Conservation (phyloP, 805 yeast genomes). For the Teunomyces panamensis region DNA sequence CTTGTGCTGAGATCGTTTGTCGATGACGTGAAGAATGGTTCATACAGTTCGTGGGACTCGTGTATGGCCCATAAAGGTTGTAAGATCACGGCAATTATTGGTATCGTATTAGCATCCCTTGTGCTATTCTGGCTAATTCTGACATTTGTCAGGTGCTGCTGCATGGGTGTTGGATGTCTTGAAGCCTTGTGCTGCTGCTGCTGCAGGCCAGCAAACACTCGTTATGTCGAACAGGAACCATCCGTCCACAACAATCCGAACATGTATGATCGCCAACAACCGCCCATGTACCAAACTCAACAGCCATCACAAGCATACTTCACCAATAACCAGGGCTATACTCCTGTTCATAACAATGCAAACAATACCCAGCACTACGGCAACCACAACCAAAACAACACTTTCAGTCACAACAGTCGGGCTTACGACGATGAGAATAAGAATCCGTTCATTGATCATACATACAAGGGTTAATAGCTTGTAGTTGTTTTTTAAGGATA, state of each 20-base stretch:
- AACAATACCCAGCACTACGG: too few relatives aligned
- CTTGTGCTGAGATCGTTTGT: slow-evolving; percentile 2
- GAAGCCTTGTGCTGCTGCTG: slow-evolving; percentile 51
- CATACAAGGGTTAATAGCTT: not conserved
- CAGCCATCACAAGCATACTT: slow-evolving; percentile 14
- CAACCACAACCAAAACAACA: slow-evolving; percentile 8
- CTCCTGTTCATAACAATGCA: slow-evolving; percentile 7
- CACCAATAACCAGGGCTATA: slow-evolving; percentile 11
- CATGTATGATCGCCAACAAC: slow-evolving; percentile 29
- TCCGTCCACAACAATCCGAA: slow-evolving; percentile 28
- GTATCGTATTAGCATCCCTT: slow-evolving; percentile 57
- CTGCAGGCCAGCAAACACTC: slow-evolving; percentile 27
- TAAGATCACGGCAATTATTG: slow-evolving; percentile 73
- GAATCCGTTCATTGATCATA: slow-evolving; percentile 8
- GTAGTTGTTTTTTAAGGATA: not conserved
- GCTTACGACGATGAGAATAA: slow-evolving; percentile 10
- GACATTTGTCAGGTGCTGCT: slow-evolving; percentile 53
- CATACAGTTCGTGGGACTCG: slow-evolving; percentile 68
- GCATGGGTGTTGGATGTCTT: slow-evolving; percentile 48
- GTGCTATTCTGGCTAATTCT: slow-evolving; percentile 55
- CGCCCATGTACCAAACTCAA: slow-evolving; percentile 12
- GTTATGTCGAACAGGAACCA: slow-evolving; percentile 15
- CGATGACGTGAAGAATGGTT: slow-evolving; percentile 33
- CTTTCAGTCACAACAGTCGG: slow-evolving; percentile 6
- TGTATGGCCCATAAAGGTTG: slow-evolving; percentile 79